phyloP scores from a whole-genome alignment of 495 filamentous ascomycete species.

The Penicillium cosmopolitanum region DNA sequence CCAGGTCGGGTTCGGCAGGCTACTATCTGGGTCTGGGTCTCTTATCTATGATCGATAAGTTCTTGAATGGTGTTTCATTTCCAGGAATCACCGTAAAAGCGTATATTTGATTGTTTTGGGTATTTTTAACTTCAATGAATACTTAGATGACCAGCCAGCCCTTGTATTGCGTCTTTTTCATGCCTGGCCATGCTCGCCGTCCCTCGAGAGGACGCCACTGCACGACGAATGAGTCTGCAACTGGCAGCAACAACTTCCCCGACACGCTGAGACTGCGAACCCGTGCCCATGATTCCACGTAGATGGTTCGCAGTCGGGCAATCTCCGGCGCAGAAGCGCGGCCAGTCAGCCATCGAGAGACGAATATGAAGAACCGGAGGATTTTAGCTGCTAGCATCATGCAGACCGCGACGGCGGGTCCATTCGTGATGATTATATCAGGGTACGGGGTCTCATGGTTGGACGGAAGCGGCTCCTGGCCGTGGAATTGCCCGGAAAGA shows the following conservation, averaged over 20 bases:
- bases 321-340: conserved; percentile 12
- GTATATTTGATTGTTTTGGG: background rate
- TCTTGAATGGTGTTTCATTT: background rate
- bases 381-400: conserved; percentile 69
- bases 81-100: background rate
- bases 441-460: conserved; percentile 50
- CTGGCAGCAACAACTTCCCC: conserved; percentile 67
- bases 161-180: conserved; percentile 47
- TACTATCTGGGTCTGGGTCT: background rate
- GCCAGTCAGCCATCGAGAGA: conserved; percentile 10
- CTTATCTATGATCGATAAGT: background rate
- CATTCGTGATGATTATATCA: conserved; percentile 83
- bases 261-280: conserved; percentile 78
- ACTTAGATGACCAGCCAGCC: conserved; percentile 50
- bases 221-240: conserved; percentile 73
- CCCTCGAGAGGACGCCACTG: conserved; percentile 68
- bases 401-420: conserved; percentile 84
- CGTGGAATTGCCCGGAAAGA: conserved; percentile 45
- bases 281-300: conserved; percentile 90
- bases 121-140: background rate
- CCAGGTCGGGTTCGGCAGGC: background rate
- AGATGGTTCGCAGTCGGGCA: conserved; percentile 70
- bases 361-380: conserved; percentile 60
- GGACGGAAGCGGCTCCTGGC: conserved; percentile 29
- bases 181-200: conserved; percentile 45